Evolutionary conservation across 805 yeast species (phyloP), one percentile per base, ranked within the genome.

Genomic region (Yarrowia sp.): DNA sequence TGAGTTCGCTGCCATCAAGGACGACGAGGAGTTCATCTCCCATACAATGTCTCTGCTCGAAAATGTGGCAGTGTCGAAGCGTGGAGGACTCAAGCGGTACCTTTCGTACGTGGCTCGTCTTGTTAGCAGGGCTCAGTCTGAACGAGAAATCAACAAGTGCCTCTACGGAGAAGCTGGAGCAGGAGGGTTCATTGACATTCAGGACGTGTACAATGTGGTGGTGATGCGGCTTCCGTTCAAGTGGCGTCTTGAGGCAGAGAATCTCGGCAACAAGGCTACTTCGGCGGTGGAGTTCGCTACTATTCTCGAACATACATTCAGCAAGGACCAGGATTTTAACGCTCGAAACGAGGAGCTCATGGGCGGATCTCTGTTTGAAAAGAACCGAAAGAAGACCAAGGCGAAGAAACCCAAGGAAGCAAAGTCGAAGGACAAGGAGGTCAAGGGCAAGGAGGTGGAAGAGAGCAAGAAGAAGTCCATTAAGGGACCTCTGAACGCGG

Each of bases 251-350:
- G 47, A 36, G 27, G 61, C 61, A 0, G 61, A 36, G 27, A 25
- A 21, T 18, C 27, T 55, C 22, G 36, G 25, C 13, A 29, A 19
- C 14, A 38, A 22, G 16, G 27, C 47, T 12, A 29, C 33, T 6
- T 55, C 61, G 3, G 46, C 61, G 4, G 35, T 55, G 18, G 61
- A 55, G 38, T 55, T 55, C 38, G 61, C 61, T n/a, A 31, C 61
- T 2, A 55, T 55, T 38, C 47, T 55, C 27, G 61, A 55, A 24
- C 61, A 55, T 8, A 27, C 47, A 2, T 55, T 55, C 22, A 19
- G 38, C 29, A 36, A 55, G n/a, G 61, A 55, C 14, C 47, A 38
- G 29, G 61, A 55, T 38, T 55, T 55, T 9, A 55, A 55, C 9
- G 35, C 61, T 3, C 29, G 29, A 14, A 39, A 36, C 9, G 58